phyloP scores from a whole-genome alignment of 106 monocot genomes.

The Dendrobium huoshanense region DNA sequence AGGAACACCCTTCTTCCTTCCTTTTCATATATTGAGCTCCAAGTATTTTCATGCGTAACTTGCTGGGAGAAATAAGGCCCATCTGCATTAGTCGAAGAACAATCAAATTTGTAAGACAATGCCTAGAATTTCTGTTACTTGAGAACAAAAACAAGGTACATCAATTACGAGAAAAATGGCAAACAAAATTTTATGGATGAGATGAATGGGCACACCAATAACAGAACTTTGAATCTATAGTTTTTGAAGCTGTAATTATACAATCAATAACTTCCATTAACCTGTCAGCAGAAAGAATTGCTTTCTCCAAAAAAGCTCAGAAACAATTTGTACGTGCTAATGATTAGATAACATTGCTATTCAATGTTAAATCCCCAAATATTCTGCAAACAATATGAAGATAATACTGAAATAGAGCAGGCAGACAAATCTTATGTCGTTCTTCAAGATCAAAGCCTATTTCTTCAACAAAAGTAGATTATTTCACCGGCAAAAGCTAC shows the following conservation, averaged over 20 bases:
- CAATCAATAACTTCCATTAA: neutral
- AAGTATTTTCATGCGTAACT: conserved; percentile 75
- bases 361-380: neutral
- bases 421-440: neutral
- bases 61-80: conserved; percentile 70
- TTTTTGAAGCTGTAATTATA: too few species aligned
- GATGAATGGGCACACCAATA: too few species aligned
- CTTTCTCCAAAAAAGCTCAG: neutral
- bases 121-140: neutral
- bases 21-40: conserved; percentile 45
- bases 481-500: neutral
- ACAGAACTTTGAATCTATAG: too few species aligned
- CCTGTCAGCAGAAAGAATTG: neutral
- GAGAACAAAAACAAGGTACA: neutral
- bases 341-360: neutral
- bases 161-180: neutral
- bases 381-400: neutral
- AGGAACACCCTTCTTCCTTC: conserved; percentile 36
- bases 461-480: neutral
- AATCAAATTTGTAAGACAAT: neutral
- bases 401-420: neutral
- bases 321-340: neutral
- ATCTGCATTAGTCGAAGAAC: conserved; percentile 34
- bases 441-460: neutral
- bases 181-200: too few species aligned